Base-by-base conservation (phyloP, 164 flowering plant species). In the Vitis labrusca region DNA sequence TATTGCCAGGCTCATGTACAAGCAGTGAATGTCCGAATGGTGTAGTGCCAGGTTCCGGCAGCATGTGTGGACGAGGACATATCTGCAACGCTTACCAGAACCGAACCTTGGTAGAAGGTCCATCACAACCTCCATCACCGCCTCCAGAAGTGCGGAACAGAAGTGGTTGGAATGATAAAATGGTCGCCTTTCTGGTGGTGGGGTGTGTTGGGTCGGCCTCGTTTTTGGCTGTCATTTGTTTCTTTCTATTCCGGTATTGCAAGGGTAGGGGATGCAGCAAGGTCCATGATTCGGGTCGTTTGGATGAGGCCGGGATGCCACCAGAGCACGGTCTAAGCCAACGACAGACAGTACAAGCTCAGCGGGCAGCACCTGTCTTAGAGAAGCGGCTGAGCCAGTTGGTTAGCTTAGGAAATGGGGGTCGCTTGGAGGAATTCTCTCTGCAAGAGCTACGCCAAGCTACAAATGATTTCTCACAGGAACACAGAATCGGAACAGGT, bases 201-300 rank as follows among this genome's bases (percentile, higher is more conserved):
- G 98, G 98, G 0, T 78, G 81, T 19, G 77, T 83, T 0, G 98
- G 97, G 6, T 64, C 81, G 0, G 44, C 7, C 2, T 52, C 66
- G 2, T 74, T 79, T 15, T 55, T 85, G n/a, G 57, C 81, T 8
- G 5, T 73, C 0, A 64, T 71, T 8, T 69, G 68, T 32, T 86
- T 80, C 76, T 57, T 80, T 2, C 2, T 80, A 12, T 73, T 71
- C 50, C 71, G 79, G 32, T 78, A 67, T 19, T 82, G 85, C 70
- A 78, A 72, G 17, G 52, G 56, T 0, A 73, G 74, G 54, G 82
- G 78, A 2, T 76, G 85, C 23, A 82, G 92, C 0, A 37, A 37
- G 44, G 79, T 94, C 10, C 96, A 94, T 49, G 96, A 94, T 64
- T 94, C 97, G 0, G 94, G 97, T 0, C 91, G 75, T 1, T 3